Percentiles rank a stretch among this genome's conserved stretches.
These are phyloP conservation scores for Irpex lacteus DNA, from an alignment of 1,284 basidiomycete species.

Conservation along the genomic window DNA sequence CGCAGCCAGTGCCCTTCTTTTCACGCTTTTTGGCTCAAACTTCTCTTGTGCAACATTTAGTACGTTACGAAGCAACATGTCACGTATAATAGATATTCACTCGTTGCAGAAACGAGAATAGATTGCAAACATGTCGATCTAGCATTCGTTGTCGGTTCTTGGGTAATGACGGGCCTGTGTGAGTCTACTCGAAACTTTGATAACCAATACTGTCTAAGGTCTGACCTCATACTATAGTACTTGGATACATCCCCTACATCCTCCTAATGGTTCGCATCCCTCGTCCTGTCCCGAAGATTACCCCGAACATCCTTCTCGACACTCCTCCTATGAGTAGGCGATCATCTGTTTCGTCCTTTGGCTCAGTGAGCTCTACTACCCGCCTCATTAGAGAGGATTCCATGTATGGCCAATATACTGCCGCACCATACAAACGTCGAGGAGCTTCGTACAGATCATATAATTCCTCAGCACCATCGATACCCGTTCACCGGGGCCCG, in stretches of 20 bases:
- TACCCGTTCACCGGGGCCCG: background rate
- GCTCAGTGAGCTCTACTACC: conserved; percentile 20
- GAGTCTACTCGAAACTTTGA: conserved; percentile 12
- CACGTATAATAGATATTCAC: background rate
- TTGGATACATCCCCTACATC: conserved; percentile 30
- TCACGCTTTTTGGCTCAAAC: conserved; percentile 31
- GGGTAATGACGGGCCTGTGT: conserved; percentile 36
- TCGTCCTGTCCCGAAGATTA: conserved; percentile 22
- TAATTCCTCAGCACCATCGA: background rate
- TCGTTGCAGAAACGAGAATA: conserved; percentile 23
- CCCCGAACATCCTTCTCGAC: conserved; percentile 20
- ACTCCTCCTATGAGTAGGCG: conserved; percentile 10
- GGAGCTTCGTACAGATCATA: background rate
- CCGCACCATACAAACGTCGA: background rate
- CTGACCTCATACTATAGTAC: conserved; percentile 20
- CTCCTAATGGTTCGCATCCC: conserved; percentile 30
- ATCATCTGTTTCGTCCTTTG: conserved; percentile 19
- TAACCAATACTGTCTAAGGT: background rate
- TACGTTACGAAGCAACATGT: conserved; percentile 19
- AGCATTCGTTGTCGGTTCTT: conserved; percentile 35
- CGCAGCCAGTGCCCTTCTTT: conserved; percentile 28
- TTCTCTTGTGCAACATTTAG: conserved; percentile 42
- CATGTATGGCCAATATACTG: conserved; percentile 6
- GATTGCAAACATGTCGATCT: conserved; percentile 34
- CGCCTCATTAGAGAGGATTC: conserved; percentile 14